Evolutionary conservation across 768 basidiomycete genomes (phyloP).

Genomic region (Epithele typhae): DNA sequence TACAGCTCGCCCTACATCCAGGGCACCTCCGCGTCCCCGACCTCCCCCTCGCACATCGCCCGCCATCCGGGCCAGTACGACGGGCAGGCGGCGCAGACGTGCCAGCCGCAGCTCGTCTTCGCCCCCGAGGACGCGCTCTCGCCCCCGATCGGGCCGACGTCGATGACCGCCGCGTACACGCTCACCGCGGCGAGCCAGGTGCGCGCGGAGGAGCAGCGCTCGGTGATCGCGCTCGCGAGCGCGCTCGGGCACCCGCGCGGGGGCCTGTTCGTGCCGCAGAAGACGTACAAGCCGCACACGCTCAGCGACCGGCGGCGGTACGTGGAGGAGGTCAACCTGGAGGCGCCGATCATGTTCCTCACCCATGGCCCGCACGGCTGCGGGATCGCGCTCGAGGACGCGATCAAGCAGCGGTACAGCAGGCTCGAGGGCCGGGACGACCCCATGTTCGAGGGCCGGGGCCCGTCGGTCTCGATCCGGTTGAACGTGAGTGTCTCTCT

Average conservation of each 20-base stretch:
- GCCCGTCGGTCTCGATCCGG: conserved; percentile 77
- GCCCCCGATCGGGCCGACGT: no score
- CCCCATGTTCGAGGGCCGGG: conserved; percentile 64
- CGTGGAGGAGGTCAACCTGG: conserved; percentile 63
- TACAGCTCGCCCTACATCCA: no score
- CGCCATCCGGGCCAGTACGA: no score
- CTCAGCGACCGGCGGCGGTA: conserved; percentile 74
- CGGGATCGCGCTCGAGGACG: conserved; percentile 63
- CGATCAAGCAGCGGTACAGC: conserved; percentile 54
- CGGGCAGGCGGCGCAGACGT: no score
- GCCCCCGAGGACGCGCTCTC: no score
- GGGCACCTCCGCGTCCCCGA: no score
- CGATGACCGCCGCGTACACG: no score
- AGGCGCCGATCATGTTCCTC: conserved; percentile 61
- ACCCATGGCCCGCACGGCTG: conserved; percentile 47
- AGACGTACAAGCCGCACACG: conserved; percentile 72
- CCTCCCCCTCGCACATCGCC: no score
- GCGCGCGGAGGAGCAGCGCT: no score
- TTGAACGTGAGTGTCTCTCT: conserved; percentile 50
- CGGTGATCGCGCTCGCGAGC: no score
- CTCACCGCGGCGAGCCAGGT: no score
- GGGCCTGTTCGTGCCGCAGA: conserved; percentile 51
- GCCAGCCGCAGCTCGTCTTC: no score
- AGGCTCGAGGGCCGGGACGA: conserved; percentile 55
- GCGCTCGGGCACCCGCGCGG: conserved; percentile 9